Evolutionary conservation across 2,329 filamentous ascomycete genomes (phyloP), one percentile per base, ranked within the genome.

Genomic region (Bipolaris zeicola): DNA sequence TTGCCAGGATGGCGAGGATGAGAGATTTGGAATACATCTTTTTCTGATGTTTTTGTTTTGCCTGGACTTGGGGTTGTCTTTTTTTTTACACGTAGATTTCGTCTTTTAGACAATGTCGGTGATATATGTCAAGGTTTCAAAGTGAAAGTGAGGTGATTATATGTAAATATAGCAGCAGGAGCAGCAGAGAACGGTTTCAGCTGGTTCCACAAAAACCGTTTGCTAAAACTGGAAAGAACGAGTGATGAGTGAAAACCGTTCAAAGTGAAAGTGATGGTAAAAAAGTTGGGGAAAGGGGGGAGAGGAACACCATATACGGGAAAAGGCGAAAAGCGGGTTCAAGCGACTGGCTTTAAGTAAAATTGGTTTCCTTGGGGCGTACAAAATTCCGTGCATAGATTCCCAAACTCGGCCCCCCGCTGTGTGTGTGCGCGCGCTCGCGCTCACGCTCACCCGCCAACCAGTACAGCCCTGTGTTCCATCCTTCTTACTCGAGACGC

Each of bases 1-100:
- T 60, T 16, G 58, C 61, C 45, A 63, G 13, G 60, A 65, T 28
- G 36, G 58, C 59, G 51, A 64, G 10, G 50, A 60, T 50, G 18
- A 60, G 48, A 50, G 58, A 58, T 44, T 67, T 67, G 57, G 62
- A 39, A 46, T 64, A 55, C 66, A 68, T 68, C 18, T 28, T 41
- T 44, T 48, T 24, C 24, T 7, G 10, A 47, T 3, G 20, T 36
- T 28, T 41, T 16, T 24, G 3, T 14, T 14, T 44, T 38, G 28
- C 55, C 14, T n/a, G 34, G 45, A 46, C 7, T 31, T 31, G 36
- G 41, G 5, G 20, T 42, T 16, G 16, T 16, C 16, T 16, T 20
- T 11, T 18, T 7, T 6, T 20, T 14, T 18, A 16, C 14, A 24
- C 22, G 16, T 22, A n/a, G 10, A 26, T 1, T 13, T 41, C 5